Base-by-base conservation (phyloP, 1,284 basidiomycete species). In the Athelia psychrophila region DNA sequence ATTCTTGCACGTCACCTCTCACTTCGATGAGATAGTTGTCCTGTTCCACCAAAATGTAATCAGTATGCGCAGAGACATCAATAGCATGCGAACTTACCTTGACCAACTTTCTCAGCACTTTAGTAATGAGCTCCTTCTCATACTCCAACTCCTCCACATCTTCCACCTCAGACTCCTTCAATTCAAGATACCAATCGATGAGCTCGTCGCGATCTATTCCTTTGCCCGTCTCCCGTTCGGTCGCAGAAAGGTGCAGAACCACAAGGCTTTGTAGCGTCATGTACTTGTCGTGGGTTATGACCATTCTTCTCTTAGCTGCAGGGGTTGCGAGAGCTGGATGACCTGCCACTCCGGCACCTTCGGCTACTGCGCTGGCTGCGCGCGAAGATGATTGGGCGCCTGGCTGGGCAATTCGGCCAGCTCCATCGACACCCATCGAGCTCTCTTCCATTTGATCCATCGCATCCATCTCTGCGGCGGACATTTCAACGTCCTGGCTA, bases 231-330 rank as follows among this genome's bases (percentile, higher is more conserved):
- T 84, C 81, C 9, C 82, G 78, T 73, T 99, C 97, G 6, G 86
- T 73, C 44, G 87, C 84, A 27, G 84, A 78, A 16, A 99, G 76
- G 61, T 95, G 88, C 49, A 96, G 66, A 12, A 99, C 85, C 58
- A 96, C 82, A 54, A 98, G 77, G 60, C 88, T 92, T 73, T 95
- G 93, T 58, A 99, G 81, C 54, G 86, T 83, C 76, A 94, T 87
- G 73, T 95, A 99, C 63, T 91, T 87, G 76, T 98, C 95, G 72
- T 98, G 91, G 12, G 94, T 93, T 72, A 99, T 98, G 51, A 91
- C 78, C 82, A 95, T 88, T 62, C 91, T 86, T 66, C 83, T 78
- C 74, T 85, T 93, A 52, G 60, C 33, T 47, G 56, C 55, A 9
- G 63, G 63, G 5, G 54, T 54, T 18, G 20, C 52, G 52, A 72